A percentile compares a stretch with the other conserved stretches of the same genome.
These are phyloP conservation scores for Tulasnella sp. DNA, from an alignment of 768 basidiomycete species.

Conservation along the genomic window DNA sequence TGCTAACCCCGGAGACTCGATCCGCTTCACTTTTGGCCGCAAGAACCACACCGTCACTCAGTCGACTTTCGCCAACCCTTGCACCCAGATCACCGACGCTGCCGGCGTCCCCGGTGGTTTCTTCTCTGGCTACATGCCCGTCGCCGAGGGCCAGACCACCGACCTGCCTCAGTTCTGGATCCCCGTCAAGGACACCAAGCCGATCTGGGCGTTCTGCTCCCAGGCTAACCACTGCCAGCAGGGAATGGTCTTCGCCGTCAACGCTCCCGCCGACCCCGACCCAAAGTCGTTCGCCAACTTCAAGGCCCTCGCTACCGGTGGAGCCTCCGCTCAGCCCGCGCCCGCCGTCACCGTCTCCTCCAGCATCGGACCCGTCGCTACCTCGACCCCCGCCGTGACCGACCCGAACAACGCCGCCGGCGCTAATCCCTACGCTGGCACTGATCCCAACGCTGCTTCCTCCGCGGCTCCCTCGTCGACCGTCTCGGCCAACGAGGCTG, in stretches of 20 bases:
- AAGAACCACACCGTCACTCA: slow-evolving; percentile 32
- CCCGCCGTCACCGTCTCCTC: neutral
- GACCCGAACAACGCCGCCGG: neutral
- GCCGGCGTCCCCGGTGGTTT: slow-evolving; percentile 28
- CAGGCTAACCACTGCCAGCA: slow-evolving; percentile 30
- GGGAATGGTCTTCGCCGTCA: slow-evolving; percentile 33
- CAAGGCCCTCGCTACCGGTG: slow-evolving; percentile 22
- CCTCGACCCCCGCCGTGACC: neutral
- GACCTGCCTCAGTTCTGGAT: slow-evolving; percentile 33
- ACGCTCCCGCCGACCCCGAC: slow-evolving; percentile 27
- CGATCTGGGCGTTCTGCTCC: slow-evolving; percentile 52
- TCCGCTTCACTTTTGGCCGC: slow-evolving; percentile 27
- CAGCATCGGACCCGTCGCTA: slow-evolving; percentile 3
- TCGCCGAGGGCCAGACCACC: slow-evolving; percentile 42
- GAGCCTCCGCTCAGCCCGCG: neutral
- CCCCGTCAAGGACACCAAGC: slow-evolving; percentile 53
- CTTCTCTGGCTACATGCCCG: slow-evolving; percentile 39
- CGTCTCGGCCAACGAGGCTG: slow-evolving; percentile 15
- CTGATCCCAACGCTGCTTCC: slow-evolving; percentile 18
- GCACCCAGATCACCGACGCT: slow-evolving; percentile 4
- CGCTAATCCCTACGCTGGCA: slow-evolving; percentile 14
- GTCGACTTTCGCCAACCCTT: slow-evolving; percentile 30
- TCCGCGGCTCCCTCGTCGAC: neutral
- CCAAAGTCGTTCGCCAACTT: slow-evolving; percentile 29
- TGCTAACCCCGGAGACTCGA: slow-evolving; percentile 15